Percentiles rank a stretch among this genome's conserved stretches.
phyloP scores from a whole-genome alignment of 1,139 yeast species.

The Groenewaldozyma auringiensis region DNA sequence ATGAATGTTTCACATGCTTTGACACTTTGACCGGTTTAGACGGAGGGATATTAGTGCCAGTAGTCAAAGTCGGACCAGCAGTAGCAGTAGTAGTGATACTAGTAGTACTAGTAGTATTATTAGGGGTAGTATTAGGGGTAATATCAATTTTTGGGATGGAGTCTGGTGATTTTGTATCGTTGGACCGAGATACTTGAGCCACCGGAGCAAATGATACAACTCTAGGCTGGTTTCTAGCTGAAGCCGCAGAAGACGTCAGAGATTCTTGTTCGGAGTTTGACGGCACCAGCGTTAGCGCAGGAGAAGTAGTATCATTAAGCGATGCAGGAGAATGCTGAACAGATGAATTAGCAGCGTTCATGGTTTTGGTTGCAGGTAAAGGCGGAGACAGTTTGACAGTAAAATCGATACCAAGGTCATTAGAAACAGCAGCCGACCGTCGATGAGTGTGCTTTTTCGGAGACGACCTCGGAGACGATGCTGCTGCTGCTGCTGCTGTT shows the following conservation, averaged over 20 bases:
- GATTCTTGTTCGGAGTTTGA: neutral
- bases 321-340: constrained; percentile 8
- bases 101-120: neutral
- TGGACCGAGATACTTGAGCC: neutral
- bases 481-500: neutral
- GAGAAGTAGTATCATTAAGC: constrained; percentile 1
- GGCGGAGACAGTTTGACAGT: constrained; percentile 6
- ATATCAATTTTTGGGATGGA: too few relatives aligned
- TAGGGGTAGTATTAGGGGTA: neutral
- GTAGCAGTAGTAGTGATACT: neutral
- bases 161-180: too few relatives aligned
- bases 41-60: too few relatives aligned
- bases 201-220: constrained; percentile 1
- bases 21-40: too few relatives aligned
- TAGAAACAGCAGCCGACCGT: constrained; percentile 31
- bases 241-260: neutral
- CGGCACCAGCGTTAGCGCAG: neutral
- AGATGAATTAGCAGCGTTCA: constrained; percentile 5
- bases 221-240: neutral
- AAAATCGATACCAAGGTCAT: constrained; percentile 17
- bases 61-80: constrained; percentile 9
- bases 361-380: constrained; percentile 4
- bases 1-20: constrained; percentile 5
- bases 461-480: neutral
- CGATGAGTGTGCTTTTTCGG: constrained; percentile 26